Percentiles rank a stretch among this genome's conserved stretches.
These are phyloP conservation scores for Schwanniomyces pseudopolymorphus DNA, from an alignment of 805 yeast genomes.

Conservation along the genomic window DNA sequence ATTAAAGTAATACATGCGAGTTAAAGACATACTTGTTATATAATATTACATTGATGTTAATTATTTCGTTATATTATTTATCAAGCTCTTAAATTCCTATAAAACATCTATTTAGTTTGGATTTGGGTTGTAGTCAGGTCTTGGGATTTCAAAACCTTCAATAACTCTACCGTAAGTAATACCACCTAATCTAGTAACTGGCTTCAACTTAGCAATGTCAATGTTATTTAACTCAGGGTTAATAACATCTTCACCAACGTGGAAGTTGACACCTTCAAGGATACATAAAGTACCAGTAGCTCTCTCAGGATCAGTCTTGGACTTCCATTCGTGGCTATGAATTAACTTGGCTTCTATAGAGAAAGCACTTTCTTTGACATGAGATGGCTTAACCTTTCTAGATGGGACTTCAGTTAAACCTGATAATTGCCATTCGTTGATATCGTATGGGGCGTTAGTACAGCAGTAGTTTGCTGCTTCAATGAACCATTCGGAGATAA, in stretches of 20 bases:
- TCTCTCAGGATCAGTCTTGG: constrained; percentile 34
- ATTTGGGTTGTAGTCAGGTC: constrained; percentile 37
- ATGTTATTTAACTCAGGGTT: constrained; percentile 37
- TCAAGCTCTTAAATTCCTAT: constrained; percentile 3
- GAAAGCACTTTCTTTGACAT: constrained; percentile 62
- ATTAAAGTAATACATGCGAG: too few species aligned
- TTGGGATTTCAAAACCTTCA: constrained; percentile 45
- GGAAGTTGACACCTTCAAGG: constrained; percentile 58
- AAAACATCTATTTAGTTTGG: neutral
- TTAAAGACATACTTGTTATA: too few species aligned
- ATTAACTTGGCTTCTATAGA: constrained; percentile 55
- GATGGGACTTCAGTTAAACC: constrained; percentile 53
- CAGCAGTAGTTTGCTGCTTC: constrained; percentile 60
- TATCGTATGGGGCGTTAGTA: constrained; percentile 45
- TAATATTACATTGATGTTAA: too few species aligned
- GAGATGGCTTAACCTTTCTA: constrained; percentile 47
- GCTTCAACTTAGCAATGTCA: constrained; percentile 50
- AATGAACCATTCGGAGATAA: constrained; percentile 61
- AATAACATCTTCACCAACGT: constrained; percentile 53
- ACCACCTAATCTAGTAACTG: constrained; percentile 53
- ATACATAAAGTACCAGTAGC: constrained; percentile 41
- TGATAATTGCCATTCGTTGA: constrained; percentile 55
- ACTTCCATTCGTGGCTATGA: constrained; percentile 45
- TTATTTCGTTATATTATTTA: neutral
- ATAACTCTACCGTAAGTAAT: constrained; percentile 45